A percentile compares a stretch with the other conserved stretches of the same genome.
phyloP scores from a whole-genome alignment of 1,284 basidiomycete genomes.

The Pisolithus thermaeus region DNA sequence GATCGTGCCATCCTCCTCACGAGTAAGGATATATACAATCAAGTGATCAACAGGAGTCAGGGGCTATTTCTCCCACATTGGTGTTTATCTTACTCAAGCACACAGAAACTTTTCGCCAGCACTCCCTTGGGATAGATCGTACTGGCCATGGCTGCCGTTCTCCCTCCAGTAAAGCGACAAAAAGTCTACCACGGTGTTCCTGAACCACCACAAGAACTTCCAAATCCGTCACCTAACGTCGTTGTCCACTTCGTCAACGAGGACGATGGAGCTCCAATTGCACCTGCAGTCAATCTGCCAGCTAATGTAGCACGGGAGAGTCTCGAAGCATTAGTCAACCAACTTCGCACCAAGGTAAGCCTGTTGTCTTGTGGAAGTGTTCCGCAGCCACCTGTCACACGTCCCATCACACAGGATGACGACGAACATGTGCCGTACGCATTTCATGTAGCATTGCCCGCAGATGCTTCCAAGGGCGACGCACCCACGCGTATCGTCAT shows the following conservation, averaged over 20 bases:
- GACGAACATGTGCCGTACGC: slow-evolving; percentile 88
- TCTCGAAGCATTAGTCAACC: slow-evolving; percentile 83
- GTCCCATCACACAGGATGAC: slow-evolving; percentile 37
- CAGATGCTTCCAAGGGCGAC: slow-evolving; percentile 44
- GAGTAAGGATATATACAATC: too few species aligned
- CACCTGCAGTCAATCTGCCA: slow-evolving; percentile 83
- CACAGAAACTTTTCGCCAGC: background rate
- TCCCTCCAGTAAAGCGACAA: slow-evolving; percentile 82
- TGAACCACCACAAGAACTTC: slow-evolving; percentile 53
- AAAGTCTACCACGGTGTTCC: slow-evolving; percentile 74
- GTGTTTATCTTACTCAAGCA: background rate
- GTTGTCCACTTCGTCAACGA: slow-evolving; percentile 90
- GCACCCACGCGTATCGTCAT: slow-evolving; percentile 76
- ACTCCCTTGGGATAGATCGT: background rate
- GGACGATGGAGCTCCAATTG: slow-evolving; percentile 73
- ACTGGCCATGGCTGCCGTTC: slow-evolving; percentile 65
- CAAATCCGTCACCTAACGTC: slow-evolving; percentile 59
- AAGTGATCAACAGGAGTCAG: background rate
- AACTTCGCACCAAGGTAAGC: slow-evolving; percentile 66
- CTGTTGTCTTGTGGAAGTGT: background rate
- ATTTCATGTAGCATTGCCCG: slow-evolving; percentile 75
- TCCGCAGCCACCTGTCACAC: background rate
- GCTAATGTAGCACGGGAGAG: slow-evolving; percentile 83
- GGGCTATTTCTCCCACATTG: background rate
- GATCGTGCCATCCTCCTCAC: too few species aligned